Evolutionary conservation across 768 basidiomycete species (phyloP).

Genomic region (Arthromyces matolae): DNA sequence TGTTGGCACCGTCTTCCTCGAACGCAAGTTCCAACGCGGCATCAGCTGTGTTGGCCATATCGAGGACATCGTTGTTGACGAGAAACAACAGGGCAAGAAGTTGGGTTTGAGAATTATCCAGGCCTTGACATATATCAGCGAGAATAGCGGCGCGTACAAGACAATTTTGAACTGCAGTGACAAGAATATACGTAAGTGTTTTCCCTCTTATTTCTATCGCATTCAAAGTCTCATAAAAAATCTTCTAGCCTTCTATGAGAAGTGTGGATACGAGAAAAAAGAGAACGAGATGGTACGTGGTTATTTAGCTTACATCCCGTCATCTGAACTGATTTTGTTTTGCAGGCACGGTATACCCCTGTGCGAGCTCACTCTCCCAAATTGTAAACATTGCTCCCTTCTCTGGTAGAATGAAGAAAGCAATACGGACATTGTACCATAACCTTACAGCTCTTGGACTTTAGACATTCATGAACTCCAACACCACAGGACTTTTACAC

Average conservation of each 20-base stretch:
- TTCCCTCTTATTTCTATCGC: constrained; percentile 3
- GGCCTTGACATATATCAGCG: constrained; percentile 80
- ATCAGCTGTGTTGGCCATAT: constrained; percentile 92
- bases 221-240: neutral
- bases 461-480: too few relatives aligned
- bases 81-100: constrained; percentile 85
- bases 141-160: constrained; percentile 86
- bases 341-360: constrained; percentile 60
- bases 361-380: constrained; percentile 36
- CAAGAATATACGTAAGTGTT: constrained; percentile 80
- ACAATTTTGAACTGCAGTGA: constrained; percentile 95
- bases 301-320: constrained; percentile 1
- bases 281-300: constrained; percentile 86
- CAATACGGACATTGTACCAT: constrained; percentile 1
- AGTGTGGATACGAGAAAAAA: constrained; percentile 90
- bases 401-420: constrained; percentile 5
- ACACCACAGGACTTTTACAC: too few relatives aligned
- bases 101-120: constrained; percentile 86
- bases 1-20: constrained; percentile 80
- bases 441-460: neutral
- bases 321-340: neutral
- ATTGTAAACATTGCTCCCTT: constrained; percentile 22
- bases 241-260: constrained; percentile 85
- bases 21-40: constrained; percentile 90
- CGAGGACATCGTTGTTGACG: constrained; percentile 95